Base-by-base conservation (phyloP, 2,329 filamentous ascomycete species). In the Exophiala bonariae region DNA sequence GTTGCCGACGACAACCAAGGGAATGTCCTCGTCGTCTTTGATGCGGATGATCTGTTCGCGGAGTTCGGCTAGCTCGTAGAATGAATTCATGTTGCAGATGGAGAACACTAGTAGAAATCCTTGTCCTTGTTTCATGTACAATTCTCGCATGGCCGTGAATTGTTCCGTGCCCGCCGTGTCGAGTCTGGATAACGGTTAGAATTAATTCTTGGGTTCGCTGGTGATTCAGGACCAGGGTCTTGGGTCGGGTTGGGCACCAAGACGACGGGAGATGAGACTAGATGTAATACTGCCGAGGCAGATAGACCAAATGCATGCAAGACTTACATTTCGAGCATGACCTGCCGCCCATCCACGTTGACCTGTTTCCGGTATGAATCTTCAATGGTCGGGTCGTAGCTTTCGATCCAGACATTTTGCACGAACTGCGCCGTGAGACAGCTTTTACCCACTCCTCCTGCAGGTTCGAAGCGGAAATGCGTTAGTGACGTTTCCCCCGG, bases 381-480 rank as follows among this genome's bases (percentile, higher is more conserved):
- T 69, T 92, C 87, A 67, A 92, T 92, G 54, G 87, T 92, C 34
- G 87, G 87, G 70, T 92, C 87, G 66, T 92, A 92, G 66, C 85
- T 88, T 69, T 95, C 89, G 65, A 95, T 92, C 87, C 89, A 95
- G 61, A 95, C 86, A 72, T 93, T 91, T 69, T 93, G 89, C 42
- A 95, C 89, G 63, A 95, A 95, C 76, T 95, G 89, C 62, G 90
- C 89, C 68, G 89, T 95, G 60, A 95, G 76, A 76, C 89, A 95
- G 68, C 89, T 95, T 72, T 95, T 95, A 54, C 89, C 89, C 64
- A 95, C 89, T 67, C 89, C 89, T 71, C 89, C 87, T 89, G 67
- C 61, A 62, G 49, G 36, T 37, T 51, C 34, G 41, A 44, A 50
- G n/a, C n/a, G n/a, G n/a, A n/a, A n/a, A n/a, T n/a, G n/a, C n/a